phyloP scores from a whole-genome alignment of 805 yeast species.

The Ogataea pilisensis region DNA sequence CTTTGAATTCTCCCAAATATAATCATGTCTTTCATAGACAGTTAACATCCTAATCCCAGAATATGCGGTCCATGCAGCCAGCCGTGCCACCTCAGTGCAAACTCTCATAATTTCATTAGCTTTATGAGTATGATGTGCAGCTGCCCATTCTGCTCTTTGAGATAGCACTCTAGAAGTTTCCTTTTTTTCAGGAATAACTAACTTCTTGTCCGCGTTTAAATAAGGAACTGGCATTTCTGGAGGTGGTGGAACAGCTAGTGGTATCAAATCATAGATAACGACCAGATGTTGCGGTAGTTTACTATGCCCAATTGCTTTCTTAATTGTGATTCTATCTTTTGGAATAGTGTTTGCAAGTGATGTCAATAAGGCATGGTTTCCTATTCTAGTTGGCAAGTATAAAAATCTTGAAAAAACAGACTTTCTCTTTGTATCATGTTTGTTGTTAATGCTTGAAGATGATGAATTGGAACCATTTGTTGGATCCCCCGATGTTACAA shows the following conservation, averaged over 20 bases:
- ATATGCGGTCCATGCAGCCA: conserved; percentile 28
- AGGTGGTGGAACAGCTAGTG: conserved; percentile 33
- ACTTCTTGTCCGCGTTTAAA: conserved; percentile 36
- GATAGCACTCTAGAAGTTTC: conserved; percentile 31
- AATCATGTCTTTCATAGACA: conserved; percentile 27
- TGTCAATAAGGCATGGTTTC: conserved; percentile 10
- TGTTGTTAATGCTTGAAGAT: not conserved
- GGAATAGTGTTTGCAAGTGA: conserved; percentile 24
- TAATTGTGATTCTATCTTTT: conserved; percentile 9
- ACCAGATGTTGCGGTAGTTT: conserved; percentile 31
- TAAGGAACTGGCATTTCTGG: conserved; percentile 42
- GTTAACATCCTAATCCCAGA: conserved; percentile 23
- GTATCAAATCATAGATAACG: conserved; percentile 30
- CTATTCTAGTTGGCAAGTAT: conserved; percentile 15
- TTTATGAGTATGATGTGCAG: conserved; percentile 35
- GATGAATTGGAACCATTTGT: too few relatives aligned
- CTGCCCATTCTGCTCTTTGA: conserved; percentile 36
- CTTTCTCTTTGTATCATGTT: too few relatives aligned
- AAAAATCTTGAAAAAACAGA: not conserved
- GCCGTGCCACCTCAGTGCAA: conserved; percentile 33
- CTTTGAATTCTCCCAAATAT: conserved; percentile 26
- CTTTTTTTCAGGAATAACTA: conserved; percentile 35
- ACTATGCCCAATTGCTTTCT: conserved; percentile 15
- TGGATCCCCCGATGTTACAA: too few relatives aligned
- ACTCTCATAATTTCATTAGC: conserved; percentile 40